Conservation (phyloP, 805 yeast species). For the Teunomyces pallodes region DNA sequence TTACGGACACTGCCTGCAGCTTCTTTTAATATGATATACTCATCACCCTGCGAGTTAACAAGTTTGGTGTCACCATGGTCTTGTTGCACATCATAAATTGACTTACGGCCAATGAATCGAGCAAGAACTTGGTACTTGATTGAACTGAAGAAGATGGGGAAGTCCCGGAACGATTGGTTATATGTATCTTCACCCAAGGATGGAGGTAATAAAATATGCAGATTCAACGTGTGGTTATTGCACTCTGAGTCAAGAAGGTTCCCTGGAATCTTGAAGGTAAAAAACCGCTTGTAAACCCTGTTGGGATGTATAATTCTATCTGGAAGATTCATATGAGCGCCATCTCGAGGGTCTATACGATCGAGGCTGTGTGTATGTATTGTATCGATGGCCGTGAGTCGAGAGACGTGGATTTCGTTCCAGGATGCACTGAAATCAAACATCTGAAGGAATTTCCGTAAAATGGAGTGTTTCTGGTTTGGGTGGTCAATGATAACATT, state of each 20-base stretch:
- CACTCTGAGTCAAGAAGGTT: constrained; percentile 39
- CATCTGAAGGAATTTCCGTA: constrained; percentile 42
- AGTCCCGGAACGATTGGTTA: constrained; percentile 25
- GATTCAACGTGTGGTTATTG: constrained; percentile 25
- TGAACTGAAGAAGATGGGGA: constrained; percentile 24
- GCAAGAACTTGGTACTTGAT: constrained; percentile 33
- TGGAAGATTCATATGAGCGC: constrained; percentile 18
- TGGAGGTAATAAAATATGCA: constrained; percentile 38
- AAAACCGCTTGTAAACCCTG: constrained; percentile 33
- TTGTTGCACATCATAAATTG: constrained; percentile 19
- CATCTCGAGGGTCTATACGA: constrained; percentile 26
- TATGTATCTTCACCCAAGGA: constrained; percentile 21
- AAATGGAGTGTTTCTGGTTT: constrained; percentile 15
- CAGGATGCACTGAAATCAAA: constrained; percentile 54
- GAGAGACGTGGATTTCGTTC: constrained; percentile 34
- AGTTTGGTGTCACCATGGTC: constrained; percentile 18
- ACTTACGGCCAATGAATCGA: constrained; percentile 38
- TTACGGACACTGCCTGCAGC: constrained; percentile 23
- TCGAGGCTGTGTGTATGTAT: constrained; percentile 14
- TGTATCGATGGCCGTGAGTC: constrained; percentile 24
- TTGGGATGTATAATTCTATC: constrained; percentile 20
- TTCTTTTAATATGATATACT: constrained; percentile 38
- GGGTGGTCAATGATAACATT: constrained; percentile 13
- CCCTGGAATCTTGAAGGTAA: constrained; percentile 40
- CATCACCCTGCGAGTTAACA: constrained; percentile 37